Evolutionary conservation across 176 grass and related monocot species (phyloP), one percentile per base, ranked within the genome.

Genomic region (Ensete ventricosum): DNA sequence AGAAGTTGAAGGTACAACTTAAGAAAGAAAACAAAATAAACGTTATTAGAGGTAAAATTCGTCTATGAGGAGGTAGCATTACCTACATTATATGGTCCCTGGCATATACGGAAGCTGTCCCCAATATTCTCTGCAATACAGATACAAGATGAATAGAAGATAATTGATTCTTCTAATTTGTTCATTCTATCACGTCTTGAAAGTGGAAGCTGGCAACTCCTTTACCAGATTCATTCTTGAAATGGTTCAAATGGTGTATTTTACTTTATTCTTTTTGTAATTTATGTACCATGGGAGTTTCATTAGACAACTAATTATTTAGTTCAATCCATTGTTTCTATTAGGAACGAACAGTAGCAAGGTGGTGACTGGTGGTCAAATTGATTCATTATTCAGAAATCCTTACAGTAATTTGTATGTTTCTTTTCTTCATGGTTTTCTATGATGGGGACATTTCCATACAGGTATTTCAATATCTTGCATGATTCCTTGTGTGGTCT

Each of bases 1-100:
- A 99, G 77, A 91, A 89, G 27, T 88, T 99, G 70, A 99, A 99
- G 84, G 96, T 99, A 85, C 96, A 99, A 73, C 96, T 95, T 57
- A 99, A 99, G 87, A 89, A 89, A 84, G 96, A 99, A 91, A 95
- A 87, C 85, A 88, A 52, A 89, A 81, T 82, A 95, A 89, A 88
- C 83, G 83, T 73, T 92, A 85, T 88, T 85, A 89, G 55, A 27
- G 73, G 54, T 70, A 67, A 51, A 57, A 72, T 72, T 72, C 60
- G 55, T 52, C 64, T 55, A 21, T 14, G 24, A 22, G 68, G 76
- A 83, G 21, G 65, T 66, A 82, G 65, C 29, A 67, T 7, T 72
- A 78, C 79, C 66, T 49, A 29, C 64, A 16, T 43, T 43, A 43
- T n/a, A n/a, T n/a, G n/a, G n/a, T n/a, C n/a, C n/a, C n/a, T n/a